Evolutionary conservation across 1,284 basidiomycete genomes (phyloP).

Genomic region (Microstroma glucosiphilum): DNA sequence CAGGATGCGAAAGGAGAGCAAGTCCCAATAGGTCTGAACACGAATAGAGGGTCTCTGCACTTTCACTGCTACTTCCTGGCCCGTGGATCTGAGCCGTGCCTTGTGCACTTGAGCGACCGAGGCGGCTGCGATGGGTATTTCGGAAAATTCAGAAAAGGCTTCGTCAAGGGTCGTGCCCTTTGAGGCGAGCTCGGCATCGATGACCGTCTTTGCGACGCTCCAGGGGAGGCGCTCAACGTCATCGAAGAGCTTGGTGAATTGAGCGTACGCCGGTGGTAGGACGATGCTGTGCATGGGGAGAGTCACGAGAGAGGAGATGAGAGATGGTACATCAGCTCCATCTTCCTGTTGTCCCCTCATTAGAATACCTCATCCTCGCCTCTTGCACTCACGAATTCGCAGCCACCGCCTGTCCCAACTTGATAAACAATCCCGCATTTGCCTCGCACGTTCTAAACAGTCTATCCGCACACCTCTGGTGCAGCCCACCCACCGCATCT

Average conservation of each 20-base stretch:
- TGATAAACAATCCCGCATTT: conserved; percentile 41
- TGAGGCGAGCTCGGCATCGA: conserved; percentile 23
- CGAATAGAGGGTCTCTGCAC: conserved; percentile 41
- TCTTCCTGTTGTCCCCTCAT: too few species aligned
- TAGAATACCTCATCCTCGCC: too few species aligned
- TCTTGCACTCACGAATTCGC: conserved; percentile 18
- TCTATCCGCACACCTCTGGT: conserved; percentile 35
- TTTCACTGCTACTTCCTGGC: conserved; percentile 38
- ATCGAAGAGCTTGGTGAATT: conserved; percentile 39
- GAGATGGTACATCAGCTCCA: too few species aligned
- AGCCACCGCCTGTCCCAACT: conserved; percentile 41
- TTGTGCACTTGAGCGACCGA: conserved; percentile 43
- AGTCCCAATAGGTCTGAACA: conserved; percentile 38
- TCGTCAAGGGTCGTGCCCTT: conserved; percentile 25
- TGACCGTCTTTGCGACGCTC: conserved; percentile 27
- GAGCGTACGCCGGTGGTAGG: conserved; percentile 40
- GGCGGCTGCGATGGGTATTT: conserved; percentile 34
- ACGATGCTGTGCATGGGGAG: conserved; percentile 15
- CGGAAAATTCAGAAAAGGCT: conserved; percentile 29
- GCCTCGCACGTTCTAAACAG: conserved; percentile 37
- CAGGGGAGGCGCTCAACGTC: conserved; percentile 33
- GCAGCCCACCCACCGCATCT: conserved; percentile 15
- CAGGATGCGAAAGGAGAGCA: conserved; percentile 35
- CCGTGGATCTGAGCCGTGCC: conserved; percentile 23
- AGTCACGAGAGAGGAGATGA: too few species aligned